Evolutionary conservation across 805 yeast genomes (phyloP), one percentile per base, ranked within the genome.

Genomic region (Nakazawaea pomicola): DNA sequence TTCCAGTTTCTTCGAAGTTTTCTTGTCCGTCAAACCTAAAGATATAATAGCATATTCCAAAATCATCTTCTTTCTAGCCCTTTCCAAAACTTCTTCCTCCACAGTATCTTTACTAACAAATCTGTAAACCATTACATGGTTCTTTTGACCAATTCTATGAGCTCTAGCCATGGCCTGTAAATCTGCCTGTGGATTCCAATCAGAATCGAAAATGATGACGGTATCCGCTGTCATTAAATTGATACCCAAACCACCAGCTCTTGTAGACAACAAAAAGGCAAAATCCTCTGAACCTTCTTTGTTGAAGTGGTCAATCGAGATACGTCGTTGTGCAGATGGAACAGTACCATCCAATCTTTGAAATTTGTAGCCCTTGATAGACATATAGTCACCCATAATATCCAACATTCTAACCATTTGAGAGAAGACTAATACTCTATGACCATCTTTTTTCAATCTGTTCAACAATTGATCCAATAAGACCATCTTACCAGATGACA

Each of bases 161-260:
- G 99, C 99, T 64, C 99, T 80, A 0, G 99, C 99, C 99, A 93
- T 93, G 1, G 99, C 99, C 64, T 93, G 99, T 54, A 93, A 70
- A 72, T 93, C 99, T 0, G 99, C 99, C 61, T 93, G 99, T 0
- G 99, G 99, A 58, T 93, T 93, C 99, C 99, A 93, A 66, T 93
- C 99, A 4, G 96, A 87, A 63, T 93, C 99, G 64, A 93, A 93
- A 30, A 93, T 91, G 52, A 93, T 87, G 21, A 93, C 99, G 6
- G 99, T 93, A 57, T 93, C 99, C 3, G 99, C 99, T 5, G 99
- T 93, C 99, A 93, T 93, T 58, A 93, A 71, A 60, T 93, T 93
- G 58, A 93, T 93, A 64, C 99, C 99, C 46, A 93, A 71, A 41
- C 99, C 99, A 68, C 99, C 99, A 11, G 99, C 99, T 68, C 99